phyloP scores from a whole-genome alignment of 768 basidiomycete genomes.

The Mycena crocata region DNA sequence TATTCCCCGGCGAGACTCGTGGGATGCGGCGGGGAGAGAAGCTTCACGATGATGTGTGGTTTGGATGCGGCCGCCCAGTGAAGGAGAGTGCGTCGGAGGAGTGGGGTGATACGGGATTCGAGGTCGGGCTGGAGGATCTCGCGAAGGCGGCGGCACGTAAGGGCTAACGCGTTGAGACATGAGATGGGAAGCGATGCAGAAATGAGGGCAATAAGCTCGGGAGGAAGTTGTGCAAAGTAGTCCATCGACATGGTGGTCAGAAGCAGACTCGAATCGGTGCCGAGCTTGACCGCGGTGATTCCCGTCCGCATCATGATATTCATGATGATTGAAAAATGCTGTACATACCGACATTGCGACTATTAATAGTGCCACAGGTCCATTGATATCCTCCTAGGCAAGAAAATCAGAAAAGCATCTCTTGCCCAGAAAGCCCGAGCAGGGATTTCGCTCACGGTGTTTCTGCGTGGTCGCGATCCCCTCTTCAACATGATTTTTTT shows the following conservation, averaged over 20 bases:
- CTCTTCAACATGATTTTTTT: too few relatives aligned
- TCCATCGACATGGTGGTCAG: neutral
- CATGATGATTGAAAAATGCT: too few relatives aligned
- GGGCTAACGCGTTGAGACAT: neutral
- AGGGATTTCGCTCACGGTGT: too few relatives aligned
- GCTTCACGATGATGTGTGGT: neutral
- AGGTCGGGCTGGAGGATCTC: conserved; percentile 6
- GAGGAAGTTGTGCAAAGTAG: neutral
- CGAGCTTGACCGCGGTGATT: too few relatives aligned
- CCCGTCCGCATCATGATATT: too few relatives aligned
- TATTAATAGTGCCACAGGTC: too few relatives aligned
- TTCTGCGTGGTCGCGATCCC: too few relatives aligned
- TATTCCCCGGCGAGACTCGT: neutral
- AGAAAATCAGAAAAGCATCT: too few relatives aligned
- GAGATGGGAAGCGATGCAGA: neutral
- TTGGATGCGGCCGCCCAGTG: neutral
- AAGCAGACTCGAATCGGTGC: too few relatives aligned
- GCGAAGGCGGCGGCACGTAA: neutral
- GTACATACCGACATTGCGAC: too few relatives aligned
- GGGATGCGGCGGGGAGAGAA: neutral
- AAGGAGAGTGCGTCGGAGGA: neutral
- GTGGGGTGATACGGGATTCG: neutral
- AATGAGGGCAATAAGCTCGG: neutral
- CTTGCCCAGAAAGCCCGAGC: too few relatives aligned
- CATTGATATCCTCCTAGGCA: too few relatives aligned